A percentile compares a stretch with the other conserved stretches of the same genome.
These are phyloP conservation scores for Pezizomycotina sp. DNA, from an alignment of 2,329 filamentous ascomycete species.

Conservation along the genomic window DNA sequence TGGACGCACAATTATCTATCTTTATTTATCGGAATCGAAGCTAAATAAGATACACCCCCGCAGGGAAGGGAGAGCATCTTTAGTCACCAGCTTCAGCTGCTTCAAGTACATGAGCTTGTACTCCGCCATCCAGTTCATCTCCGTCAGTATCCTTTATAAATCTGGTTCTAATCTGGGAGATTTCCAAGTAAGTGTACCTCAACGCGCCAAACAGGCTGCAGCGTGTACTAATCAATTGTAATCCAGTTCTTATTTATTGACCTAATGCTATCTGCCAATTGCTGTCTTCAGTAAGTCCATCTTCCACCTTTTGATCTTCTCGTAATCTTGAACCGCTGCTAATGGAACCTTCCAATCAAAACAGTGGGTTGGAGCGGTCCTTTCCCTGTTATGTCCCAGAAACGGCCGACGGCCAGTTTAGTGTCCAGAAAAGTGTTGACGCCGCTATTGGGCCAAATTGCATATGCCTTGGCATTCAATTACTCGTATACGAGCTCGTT, in stretches of 20 bases:
- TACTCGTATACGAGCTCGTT: constrained; percentile 56
- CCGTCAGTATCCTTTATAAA: constrained; percentile 89
- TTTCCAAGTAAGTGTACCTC: constrained; percentile 49
- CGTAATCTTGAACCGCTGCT: constrained; percentile 1
- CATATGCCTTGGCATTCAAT: constrained; percentile 64
- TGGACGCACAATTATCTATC: too few relatives aligned
- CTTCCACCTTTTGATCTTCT: neutral
- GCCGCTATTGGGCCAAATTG: constrained; percentile 76
- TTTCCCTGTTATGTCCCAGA: constrained; percentile 57
- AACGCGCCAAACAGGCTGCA: constrained; percentile 7
- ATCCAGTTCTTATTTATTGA: constrained; percentile 79
- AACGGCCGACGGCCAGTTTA: constrained; percentile 78
- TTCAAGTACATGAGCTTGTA: constrained; percentile 99
- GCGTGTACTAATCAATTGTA: neutral
- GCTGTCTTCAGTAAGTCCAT: constrained; percentile 64
- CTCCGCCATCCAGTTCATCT: constrained; percentile 97
- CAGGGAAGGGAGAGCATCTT: constrained; percentile 73
- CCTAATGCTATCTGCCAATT: constrained; percentile 68
- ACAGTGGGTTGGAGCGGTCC: constrained; percentile 87
- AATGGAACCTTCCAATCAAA: constrained; percentile 14
- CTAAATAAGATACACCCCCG: constrained; percentile 2
- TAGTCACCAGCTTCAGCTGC: constrained; percentile 98
- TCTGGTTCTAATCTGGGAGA: constrained; percentile 88
- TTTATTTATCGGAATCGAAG: neutral
- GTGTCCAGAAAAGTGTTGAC: constrained; percentile 85